Evolutionary conservation across 352 stramenopile species (phyloP).

Genomic region (Phytophthora cactorum): DNA sequence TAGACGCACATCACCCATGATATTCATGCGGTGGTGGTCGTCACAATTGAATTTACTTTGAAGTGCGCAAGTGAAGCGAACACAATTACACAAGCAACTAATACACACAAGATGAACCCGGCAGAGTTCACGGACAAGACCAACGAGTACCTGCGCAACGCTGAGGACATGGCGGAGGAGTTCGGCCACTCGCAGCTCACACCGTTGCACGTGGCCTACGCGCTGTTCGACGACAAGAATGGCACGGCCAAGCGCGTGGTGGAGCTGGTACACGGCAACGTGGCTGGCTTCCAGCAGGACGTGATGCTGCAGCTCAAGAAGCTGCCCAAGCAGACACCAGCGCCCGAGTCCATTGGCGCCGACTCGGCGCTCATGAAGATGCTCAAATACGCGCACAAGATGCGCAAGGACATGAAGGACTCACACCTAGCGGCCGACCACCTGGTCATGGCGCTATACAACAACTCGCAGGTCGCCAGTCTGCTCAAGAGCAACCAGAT

Average conservation of each 20-base stretch:
- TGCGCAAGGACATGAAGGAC: conserved; percentile 84
- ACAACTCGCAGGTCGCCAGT: conserved; percentile 52
- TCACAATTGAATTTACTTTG: conserved; percentile 39
- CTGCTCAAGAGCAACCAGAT: conserved; percentile 77
- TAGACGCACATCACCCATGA: neutral
- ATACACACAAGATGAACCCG: conserved; percentile 58
- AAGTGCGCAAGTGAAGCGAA: conserved; percentile 26
- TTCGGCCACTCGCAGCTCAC: conserved; percentile 78
- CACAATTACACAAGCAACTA: conserved; percentile 20
- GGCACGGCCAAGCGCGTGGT: conserved; percentile 63
- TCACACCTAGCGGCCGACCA: conserved; percentile 79
- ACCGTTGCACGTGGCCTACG: conserved; percentile 70
- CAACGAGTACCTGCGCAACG: conserved; percentile 59
- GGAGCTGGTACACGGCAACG: conserved; percentile 58
- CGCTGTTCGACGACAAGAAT: conserved; percentile 72
- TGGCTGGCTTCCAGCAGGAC: conserved; percentile 52
- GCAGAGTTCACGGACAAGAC: conserved; percentile 88
- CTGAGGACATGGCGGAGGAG: conserved; percentile 64
- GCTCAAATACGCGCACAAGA: conserved; percentile 82
- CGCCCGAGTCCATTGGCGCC: conserved; percentile 62
- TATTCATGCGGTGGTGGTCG: neutral
- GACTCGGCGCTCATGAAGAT: conserved; percentile 80
- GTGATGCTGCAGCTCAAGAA: conserved; percentile 62
- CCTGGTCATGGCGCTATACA: conserved; percentile 77
- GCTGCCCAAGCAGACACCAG: conserved; percentile 73